Evolutionary conservation across 176 grass and related monocot species (phyloP), one percentile per base, ranked within the genome.

Genomic region (Otatea glauca): DNA sequence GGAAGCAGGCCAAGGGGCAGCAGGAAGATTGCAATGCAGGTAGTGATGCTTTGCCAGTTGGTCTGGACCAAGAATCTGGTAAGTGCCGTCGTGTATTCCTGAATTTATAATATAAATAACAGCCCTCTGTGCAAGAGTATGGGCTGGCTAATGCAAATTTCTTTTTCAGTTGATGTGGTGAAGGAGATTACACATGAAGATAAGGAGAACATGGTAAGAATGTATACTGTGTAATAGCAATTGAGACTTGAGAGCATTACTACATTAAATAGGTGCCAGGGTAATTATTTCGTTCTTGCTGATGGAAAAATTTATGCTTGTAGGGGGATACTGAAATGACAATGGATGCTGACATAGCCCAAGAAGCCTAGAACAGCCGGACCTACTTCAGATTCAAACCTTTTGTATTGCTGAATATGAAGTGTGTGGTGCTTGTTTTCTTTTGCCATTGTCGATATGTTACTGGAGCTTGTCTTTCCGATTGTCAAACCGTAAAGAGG

Each of bases 131-230:
- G 3, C 13, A 20, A 9, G 2, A 38, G 16, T 72, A 14, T n/a
- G 10, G 10, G 8, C 54, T 43, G 76, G 24, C 45, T 78, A 77
- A 76, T 89, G 14, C 6, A 18, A 27, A 23, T 74, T 32, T 72
- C 6, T 55, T 54, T 76, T 55, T 42, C 88, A 86, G 91, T 29
- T 82, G 73, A 80, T 86, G 61, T 65, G 27, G 70, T 85, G 47
- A 91, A 92, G 73, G 83, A 74, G 39, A 68, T 75, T 9, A 65
- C 70, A 15, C 34, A 89, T 43, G 96, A 92, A 92, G 88, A 91
- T 23, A 99, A 99, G 54, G 93, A 96, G 88, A 99, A 99, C n/a
- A 89, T 89, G 96, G 96, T 96, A 89, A 79, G 17, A 41, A 49
- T 45, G 35, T 3, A 2, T 0, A 16, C 0, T 12, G 34, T 55